Base-by-base conservation (phyloP, 2,329 filamentous ascomycete species). In the Hymenotorrendiella dingleyae region DNA sequence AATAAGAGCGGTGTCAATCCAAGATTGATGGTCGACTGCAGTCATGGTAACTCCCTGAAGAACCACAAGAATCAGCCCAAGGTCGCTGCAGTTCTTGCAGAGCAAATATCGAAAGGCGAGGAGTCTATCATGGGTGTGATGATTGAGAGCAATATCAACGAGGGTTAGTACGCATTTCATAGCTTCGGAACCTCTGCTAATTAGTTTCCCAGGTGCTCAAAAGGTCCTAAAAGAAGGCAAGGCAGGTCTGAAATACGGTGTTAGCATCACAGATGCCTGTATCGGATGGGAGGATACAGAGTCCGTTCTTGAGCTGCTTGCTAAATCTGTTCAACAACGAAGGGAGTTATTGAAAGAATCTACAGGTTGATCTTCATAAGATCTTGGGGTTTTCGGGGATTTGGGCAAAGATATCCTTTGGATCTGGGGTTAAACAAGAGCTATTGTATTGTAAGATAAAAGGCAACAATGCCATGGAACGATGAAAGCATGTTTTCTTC, bases 81-180 rank as follows among this genome's bases (percentile, higher is more conserved):
- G 74, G 93, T 98, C 16, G 90, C 89, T 3, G 81, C 80, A 38
- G 77, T 73, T 9, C 65, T 98, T 44, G 89, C 86, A 2, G 81
- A 86, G 59, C 93, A 98, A 69, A 86, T 98, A 47, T 74, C 82
- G 42, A 78, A 76, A 45, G 93, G 93, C 26, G 91, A 97, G 70
- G 46, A 56, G 17, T 84, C 73, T 36, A 93, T 98, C 60, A 91
- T 96, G 80, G 93, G 93, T 58, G 87, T 97, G 47, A 98, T 98
- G 93, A 94, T 98, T 59, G 93, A 98, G 73, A 94, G 86, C 66
- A 86, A 97, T 66, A 94, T 97, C 68, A 84, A 91, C 59, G 91
- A 96, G 70, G 90, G 86, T 84, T 64, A 59, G 52, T 43, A 22
- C 4, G 11, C 11, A 11, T 4, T 11, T 9, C 19, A 9, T 20